These are phyloP conservation scores for Eucalyptus rudis DNA, from an alignment of 345 rosid species.

Conservation along the genomic window DNA sequence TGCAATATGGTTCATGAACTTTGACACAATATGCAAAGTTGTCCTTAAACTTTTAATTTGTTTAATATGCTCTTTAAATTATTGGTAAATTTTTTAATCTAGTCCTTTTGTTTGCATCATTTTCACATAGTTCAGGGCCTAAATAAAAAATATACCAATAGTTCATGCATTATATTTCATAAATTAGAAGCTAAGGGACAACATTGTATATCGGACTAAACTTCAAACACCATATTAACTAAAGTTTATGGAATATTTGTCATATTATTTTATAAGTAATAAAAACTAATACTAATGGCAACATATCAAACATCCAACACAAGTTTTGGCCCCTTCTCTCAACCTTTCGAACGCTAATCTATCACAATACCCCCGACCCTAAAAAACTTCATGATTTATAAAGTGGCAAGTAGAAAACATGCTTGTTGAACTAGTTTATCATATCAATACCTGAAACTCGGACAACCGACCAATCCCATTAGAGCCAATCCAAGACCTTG, in stretches of 20 bases:
- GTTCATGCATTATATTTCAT: background rate
- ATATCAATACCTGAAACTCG: background rate
- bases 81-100: background rate
- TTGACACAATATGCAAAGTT: background rate
- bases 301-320: background rate
- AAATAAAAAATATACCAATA: background rate
- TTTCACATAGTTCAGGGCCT: background rate
- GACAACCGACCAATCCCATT: background rate
- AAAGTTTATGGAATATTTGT: too few species aligned
- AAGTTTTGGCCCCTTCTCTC: background rate
- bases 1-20: accelerated
- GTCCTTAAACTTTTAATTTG: accelerated
- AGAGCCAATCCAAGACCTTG: background rate
- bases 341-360: background rate
- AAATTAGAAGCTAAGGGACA: background rate
- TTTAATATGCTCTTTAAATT: accelerated
- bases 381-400: background rate
- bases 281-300: background rate
- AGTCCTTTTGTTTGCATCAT: background rate
- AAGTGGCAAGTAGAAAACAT: background rate
- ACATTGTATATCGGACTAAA: background rate
- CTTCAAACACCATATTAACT: too few species aligned
- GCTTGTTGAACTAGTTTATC: background rate
- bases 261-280: background rate
- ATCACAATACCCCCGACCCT: too few species aligned